Base-by-base conservation (phyloP, 2,329 filamentous ascomycete genomes). In the Epichloe aotearoae region DNA sequence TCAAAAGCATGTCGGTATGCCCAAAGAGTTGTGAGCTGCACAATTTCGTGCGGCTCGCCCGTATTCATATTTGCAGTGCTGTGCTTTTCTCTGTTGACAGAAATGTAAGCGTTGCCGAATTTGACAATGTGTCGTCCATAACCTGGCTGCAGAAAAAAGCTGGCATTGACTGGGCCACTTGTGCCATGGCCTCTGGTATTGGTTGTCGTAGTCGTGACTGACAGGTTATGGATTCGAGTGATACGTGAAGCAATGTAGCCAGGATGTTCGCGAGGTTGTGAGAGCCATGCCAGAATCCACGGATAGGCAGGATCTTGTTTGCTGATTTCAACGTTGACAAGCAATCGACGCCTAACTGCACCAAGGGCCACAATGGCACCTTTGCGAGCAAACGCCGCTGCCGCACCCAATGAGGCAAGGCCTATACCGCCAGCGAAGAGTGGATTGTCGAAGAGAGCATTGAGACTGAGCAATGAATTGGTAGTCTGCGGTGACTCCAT, bases 251-350 rank as follows among this genome's bases (percentile, higher is more conserved):
- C 74, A 37, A 83, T 69, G 61, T 76, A 84, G 54, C 74, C 86
- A 58, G 61, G 72, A 62, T 73, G 67, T 50, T 82, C 76, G 48
- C 89, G 87, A 56, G 88, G 88, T 51, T 88, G 78, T 6, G 89
- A 90, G 65, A 98, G 86, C 90, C 93, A 98, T 56, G 90, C 84
- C 10, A 98, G 76, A 41, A 98, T 82, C 91, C 90, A 97, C 40
- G 83, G 83, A 65, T 97, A 98, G 2, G 91, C 90, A 43, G 88
- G 82, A 69, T 98, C 93, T 61, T 91, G 87, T 63, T 88, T 86
- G 66, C 87, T 91, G 67, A 98, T 95, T 68, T 98, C 93, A 61
- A 98, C 82, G 61, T 96, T 89, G 60, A 97, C 88, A 33, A 98
- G 82, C 70, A 98, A 81, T 46, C 91, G 87, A 49, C 85, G 83